Evolutionary conservation across 768 basidiomycete species (phyloP).

Genomic region (Pleurotus tuoliensis): DNA sequence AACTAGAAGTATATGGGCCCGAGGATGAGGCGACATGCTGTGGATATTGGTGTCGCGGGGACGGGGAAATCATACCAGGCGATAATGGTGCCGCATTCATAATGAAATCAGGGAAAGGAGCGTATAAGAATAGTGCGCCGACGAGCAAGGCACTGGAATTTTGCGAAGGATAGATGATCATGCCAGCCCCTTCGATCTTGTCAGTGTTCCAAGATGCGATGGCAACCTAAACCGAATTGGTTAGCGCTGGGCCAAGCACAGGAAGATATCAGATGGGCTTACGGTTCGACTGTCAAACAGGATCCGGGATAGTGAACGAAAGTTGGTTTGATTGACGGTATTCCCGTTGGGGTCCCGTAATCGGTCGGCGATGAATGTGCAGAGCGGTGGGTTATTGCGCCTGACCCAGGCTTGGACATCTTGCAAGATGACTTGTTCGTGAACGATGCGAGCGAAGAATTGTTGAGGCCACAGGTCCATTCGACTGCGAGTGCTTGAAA

Average conservation of each 20-base stretch:
- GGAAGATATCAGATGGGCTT: slow-evolving; percentile 20
- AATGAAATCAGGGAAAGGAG: slow-evolving; percentile 46
- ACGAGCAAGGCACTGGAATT: slow-evolving; percentile 49
- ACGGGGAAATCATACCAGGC: not conserved
- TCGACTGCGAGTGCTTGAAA: slow-evolving; percentile 28
- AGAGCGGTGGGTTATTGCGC: slow-evolving; percentile 43
- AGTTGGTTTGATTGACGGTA: slow-evolving; percentile 48
- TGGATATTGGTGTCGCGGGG: not conserved
- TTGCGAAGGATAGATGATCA: slow-evolving; percentile 49
- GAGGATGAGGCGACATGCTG: slow-evolving; percentile 19
- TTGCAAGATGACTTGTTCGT: slow-evolving; percentile 36
- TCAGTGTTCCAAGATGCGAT: slow-evolving; percentile 49
- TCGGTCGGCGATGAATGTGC: slow-evolving; percentile 62
- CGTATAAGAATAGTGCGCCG: slow-evolving; percentile 45
- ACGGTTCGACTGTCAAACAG: slow-evolving; percentile 52
- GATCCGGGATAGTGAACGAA: slow-evolving; percentile 49
- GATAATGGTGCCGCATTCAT: slow-evolving; percentile 22
- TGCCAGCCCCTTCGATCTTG: slow-evolving; percentile 41
- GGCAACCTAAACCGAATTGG: slow-evolving; percentile 34
- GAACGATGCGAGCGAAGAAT: slow-evolving; percentile 39
- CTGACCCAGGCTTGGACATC: slow-evolving; percentile 52
- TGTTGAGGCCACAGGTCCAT: slow-evolving; percentile 54
- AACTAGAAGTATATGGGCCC: slow-evolving; percentile 26
- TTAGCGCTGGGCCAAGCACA: not conserved
- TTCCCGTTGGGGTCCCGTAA: slow-evolving; percentile 45